Evolutionary conservation across 352 stramenopile species (phyloP), one percentile per base, ranked within the genome.

Genomic region (Elongisporangium prolatum): DNA sequence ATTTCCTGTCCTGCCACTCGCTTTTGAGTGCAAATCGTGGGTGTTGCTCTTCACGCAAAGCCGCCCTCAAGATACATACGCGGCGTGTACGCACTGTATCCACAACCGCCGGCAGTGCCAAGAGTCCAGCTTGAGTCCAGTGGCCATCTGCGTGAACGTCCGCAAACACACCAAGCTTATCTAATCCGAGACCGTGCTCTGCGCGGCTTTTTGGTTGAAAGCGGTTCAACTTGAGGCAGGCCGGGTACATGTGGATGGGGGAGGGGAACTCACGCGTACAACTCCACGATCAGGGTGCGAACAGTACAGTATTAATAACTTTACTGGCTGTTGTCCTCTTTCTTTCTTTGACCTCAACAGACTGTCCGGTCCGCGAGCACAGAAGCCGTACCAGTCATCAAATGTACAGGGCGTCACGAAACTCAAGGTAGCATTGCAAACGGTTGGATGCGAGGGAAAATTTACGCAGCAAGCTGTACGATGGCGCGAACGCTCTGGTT

Each of bases 291-390:
- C 17, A 2, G 9, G 34, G 34, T 17, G 34, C 1, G 34, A 17
- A 44, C 34, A 44, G 34, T 44, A 44, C 34, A 44, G 34, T 44
- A 44, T 44, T 44, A 44, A 44, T 44, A 44, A 44, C 34, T 44
- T 44, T 13, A 9, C 10, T 44, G 34, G 34, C 34, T 44, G 34
- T 13, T 11, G 34, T 44, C 34, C 4, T 16, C 34, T 44, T 44
- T 44, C 34, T 44, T 44, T 44, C 34, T 44, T 7, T 11, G n/a
- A 11, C 11, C 34, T 44, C 28, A 40, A 40, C 28, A 40, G 28
- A 8, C 28, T 44, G 34, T 44, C 1, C 34, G 34, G 34, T 17
- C 34, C 14, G 17, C 34, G 34, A 44, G 34, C 34, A 44, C 34
- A 44, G 34, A 44, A 17, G 34, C 34, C 34, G 34, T 2, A 13